Conservation (phyloP, 164 flowering plant species). For the Vitis rotundifolia region DNA sequence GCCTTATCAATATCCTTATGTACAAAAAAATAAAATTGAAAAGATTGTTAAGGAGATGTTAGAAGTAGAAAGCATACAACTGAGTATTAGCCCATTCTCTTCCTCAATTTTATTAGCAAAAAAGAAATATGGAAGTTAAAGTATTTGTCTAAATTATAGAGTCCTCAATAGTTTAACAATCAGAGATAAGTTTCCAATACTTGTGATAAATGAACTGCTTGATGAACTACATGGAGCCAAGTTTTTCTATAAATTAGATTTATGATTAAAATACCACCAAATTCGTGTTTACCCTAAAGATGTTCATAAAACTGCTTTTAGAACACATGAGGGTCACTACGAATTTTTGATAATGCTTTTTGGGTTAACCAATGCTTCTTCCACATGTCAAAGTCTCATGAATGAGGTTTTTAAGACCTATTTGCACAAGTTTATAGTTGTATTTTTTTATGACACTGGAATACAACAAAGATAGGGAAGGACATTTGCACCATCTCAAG, state of each 20-base stretch:
- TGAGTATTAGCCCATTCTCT: neutral
- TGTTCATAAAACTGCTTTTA: neutral
- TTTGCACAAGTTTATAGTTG: neutral
- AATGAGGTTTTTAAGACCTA: neutral
- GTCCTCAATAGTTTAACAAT: neutral
- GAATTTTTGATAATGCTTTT: slow-evolving; percentile 13
- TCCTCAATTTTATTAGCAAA: neutral
- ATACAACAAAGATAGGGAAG: neutral
- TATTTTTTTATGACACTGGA: slow-evolving; percentile 9
- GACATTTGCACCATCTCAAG: neutral
- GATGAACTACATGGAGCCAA: slow-evolving; percentile 4
- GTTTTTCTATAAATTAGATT: slow-evolving; percentile 6
- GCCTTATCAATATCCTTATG: neutral
- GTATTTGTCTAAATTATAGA: neutral
- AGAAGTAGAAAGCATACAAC: neutral
- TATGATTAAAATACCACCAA: slow-evolving; percentile 2
- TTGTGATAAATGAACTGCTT: slow-evolving; percentile 5
- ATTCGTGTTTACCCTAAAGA: neutral
- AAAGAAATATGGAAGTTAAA: neutral
- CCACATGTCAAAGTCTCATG: neutral
- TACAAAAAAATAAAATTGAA: neutral
- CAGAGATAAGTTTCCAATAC: slow-evolving; percentile 4
- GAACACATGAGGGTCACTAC: slow-evolving; percentile 5
- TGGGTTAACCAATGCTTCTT: slow-evolving; percentile 11
- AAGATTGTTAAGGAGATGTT: neutral